Evolutionary conservation across 2,329 filamentous ascomycete genomes (phyloP).

Genomic region (Cadophora sp.): DNA sequence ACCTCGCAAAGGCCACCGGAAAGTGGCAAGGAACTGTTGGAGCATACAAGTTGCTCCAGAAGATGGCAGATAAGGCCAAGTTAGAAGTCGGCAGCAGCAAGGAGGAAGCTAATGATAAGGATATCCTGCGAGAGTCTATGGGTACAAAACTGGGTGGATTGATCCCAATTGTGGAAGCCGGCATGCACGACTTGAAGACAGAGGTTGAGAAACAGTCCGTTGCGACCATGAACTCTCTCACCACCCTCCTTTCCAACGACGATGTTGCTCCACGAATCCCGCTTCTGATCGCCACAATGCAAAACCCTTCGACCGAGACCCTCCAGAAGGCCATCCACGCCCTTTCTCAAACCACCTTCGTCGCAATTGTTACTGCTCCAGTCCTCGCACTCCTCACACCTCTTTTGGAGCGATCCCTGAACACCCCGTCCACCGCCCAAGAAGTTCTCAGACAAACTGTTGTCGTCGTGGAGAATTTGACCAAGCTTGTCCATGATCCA

Average conservation of each 20-base stretch:
- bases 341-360: constrained; percentile 97
- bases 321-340: constrained; percentile 97
- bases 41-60: constrained; percentile 83
- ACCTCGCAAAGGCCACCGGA: constrained; percentile 82
- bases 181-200: constrained; percentile 95
- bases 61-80: constrained; percentile 94
- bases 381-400: constrained; percentile 94
- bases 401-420: constrained; percentile 90
- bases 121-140: constrained; percentile 89
- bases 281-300: constrained; percentile 92
- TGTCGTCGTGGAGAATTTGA: constrained; percentile 97
- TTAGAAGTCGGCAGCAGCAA: constrained; percentile 78
- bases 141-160: constrained; percentile 84
- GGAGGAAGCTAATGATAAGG: constrained; percentile 87
- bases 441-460: constrained; percentile 96
- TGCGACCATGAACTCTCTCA: constrained; percentile 90
- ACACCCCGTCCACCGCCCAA: constrained; percentile 88
- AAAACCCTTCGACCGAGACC: constrained; percentile 86
- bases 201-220: constrained; percentile 91
- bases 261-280: constrained; percentile 93
- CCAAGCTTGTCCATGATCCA: constrained; percentile 95
- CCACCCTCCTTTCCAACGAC: constrained; percentile 91
- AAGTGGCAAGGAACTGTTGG: constrained; percentile 98
- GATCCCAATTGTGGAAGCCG: constrained; percentile 88
- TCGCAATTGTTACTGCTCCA: constrained; percentile 93